Conservation (phyloP, 805 yeast species). For the Wickerhamiella australiensis region DNA sequence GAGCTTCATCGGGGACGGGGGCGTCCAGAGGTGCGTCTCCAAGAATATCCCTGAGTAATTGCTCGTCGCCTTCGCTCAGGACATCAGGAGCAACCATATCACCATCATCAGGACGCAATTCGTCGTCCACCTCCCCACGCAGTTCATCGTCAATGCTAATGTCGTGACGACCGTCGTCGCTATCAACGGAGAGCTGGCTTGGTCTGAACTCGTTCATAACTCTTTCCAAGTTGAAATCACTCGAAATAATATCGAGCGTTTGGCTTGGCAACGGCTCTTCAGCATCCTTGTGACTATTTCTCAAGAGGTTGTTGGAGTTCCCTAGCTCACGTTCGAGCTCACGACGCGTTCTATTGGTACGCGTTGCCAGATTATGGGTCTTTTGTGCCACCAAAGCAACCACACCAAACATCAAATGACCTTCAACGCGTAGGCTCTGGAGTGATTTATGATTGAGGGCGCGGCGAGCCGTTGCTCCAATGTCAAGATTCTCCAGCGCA, state of each 20-base stretch:
- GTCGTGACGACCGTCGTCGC: conserved; percentile 2
- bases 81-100: not conserved
- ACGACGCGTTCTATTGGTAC: not conserved
- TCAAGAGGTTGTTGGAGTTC: not conserved
- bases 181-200: not conserved
- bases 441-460: not conserved
- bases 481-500: conserved; percentile 1
- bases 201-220: conserved; percentile 8
- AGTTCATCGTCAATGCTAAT: conserved; percentile 9
- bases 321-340: conserved; percentile 6
- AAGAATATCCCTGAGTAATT: conserved; percentile 4
- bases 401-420: conserved; percentile 11
- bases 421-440: conserved; percentile 9
- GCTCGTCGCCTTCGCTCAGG: conserved; percentile 9
- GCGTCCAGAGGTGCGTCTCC: conserved; percentile 2
- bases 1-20: too few species aligned
- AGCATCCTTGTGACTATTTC: not conserved
- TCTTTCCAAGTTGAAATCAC: conserved; percentile 7
- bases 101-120: conserved; percentile 1
- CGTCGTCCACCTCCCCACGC: conserved; percentile 7
- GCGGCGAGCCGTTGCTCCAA: conserved; percentile 8
- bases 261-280: not conserved
- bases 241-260: conserved; percentile 7
- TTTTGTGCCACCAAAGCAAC: conserved; percentile 6
- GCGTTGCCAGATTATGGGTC: not conserved